Base-by-base conservation (phyloP, 2,329 filamentous ascomycete genomes). In the Diplodia sapinea region DNA sequence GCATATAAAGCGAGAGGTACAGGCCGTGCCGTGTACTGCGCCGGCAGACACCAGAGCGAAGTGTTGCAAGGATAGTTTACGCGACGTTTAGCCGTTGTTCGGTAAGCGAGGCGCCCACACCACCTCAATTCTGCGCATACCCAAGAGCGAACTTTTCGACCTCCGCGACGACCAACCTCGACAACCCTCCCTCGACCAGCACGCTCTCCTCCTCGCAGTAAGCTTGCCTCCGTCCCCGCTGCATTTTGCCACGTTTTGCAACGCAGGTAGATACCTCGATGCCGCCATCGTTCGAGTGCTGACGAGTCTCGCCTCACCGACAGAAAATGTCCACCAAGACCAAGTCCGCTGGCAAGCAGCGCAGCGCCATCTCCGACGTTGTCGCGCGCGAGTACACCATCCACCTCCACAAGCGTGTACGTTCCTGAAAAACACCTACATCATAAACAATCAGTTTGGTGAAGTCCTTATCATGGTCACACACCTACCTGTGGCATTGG, bases 341-440 rank as follows among this genome's bases (percentile, higher is more conserved):
- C 55, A 77, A 81, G 74, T 74, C 75, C 73, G 50, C 65, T n/a
- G 85, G 83, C 82, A 91, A 90, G 87, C 82, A 84, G 79, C 92
- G 94, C 82, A 97, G 93, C 84, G 96, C 96, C 87, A 97, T 99
- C 84, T 90, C 93, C 85, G 94, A 99, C 86, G 96, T 99, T 82
- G 94, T 99, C 84, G 91, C 95, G 80, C 93, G 95, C 89, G 96
- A 99, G 88, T 99, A 99, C 90, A 99, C 95, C 85, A 98, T 99
- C 87, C 94, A 99, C 89, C 87, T 99, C 79, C 95, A 99, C 92
- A 98, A 97, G 92, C 91, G 94, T 86, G 92, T 96, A 94, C 83
- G 91, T 91, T 82, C 77, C 23, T 55, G 52, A 55, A 74, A 23
- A 55, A 47, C 36, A 36, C 17, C 23, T 47, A 17, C 50, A 29